Conservation (phyloP, 176 grass and related monocot species). For the Tillandsia fasciculata region DNA sequence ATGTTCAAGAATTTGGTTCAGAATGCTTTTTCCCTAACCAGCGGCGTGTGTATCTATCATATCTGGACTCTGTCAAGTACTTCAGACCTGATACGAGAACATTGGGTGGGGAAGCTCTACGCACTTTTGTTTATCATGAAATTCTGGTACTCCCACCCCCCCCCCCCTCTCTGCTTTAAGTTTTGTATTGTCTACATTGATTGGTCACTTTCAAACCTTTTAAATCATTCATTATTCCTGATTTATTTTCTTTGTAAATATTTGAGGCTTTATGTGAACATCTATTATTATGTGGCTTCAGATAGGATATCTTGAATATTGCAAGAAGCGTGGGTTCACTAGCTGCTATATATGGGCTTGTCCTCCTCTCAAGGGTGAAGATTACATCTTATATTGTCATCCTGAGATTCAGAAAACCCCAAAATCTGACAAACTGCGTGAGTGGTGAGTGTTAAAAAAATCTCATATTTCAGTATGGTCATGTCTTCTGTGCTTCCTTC, state of each 20-base stretch:
- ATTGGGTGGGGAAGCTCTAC: constrained; percentile 67
- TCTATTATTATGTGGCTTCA: constrained; percentile 31
- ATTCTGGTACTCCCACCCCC: constrained; percentile 56
- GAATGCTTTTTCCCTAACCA: constrained; percentile 81
- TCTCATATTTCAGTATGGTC: not conserved
- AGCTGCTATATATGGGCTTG: constrained; percentile 99
- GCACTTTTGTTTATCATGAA: constrained; percentile 96
- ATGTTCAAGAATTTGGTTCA: constrained; percentile 99
- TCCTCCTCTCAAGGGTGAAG: constrained; percentile 97
- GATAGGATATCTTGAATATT: constrained; percentile 99
- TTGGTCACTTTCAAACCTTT: constrained; percentile 14
- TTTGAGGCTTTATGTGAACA: constrained; percentile 9
- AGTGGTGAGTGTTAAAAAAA: constrained; percentile 37
- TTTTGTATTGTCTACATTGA: not conserved
- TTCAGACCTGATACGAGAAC: constrained; percentile 91
- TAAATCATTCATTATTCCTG: constrained; percentile 9
- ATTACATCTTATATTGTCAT: constrained; percentile 99
- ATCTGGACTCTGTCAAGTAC: constrained; percentile 99
- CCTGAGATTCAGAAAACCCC: constrained; percentile 99
- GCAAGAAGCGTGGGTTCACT: constrained; percentile 95
- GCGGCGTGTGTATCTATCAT: constrained; percentile 94
- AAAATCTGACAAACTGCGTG: constrained; percentile 96
- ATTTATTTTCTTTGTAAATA: constrained; percentile 11
- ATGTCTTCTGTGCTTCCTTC: not conserved
- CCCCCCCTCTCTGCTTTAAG: not conserved